Evolutionary conservation across 1,139 yeast genomes (phyloP).

Genomic region (Sugiyamaella novakii): DNA sequence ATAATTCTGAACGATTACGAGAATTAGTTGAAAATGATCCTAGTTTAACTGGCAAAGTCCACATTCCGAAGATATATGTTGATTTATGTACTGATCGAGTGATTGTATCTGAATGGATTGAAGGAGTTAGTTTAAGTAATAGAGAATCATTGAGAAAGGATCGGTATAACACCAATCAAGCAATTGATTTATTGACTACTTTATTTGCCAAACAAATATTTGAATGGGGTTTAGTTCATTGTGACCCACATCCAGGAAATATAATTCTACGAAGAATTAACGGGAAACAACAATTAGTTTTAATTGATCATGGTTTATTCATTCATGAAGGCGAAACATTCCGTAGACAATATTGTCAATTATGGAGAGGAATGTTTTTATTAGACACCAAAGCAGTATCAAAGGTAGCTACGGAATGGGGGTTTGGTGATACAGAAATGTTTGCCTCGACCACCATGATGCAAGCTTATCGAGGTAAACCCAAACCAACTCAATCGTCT

Average conservation of each 20-base stretch:
- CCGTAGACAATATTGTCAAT: conserved; percentile 55
- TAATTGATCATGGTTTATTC: conserved; percentile 76
- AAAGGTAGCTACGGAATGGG: conserved; percentile 62
- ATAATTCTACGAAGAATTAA: conserved; percentile 53
- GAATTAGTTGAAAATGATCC: conserved; percentile 43
- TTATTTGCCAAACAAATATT: conserved; percentile 71
- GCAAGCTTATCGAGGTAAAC: conserved; percentile 46
- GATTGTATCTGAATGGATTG: conserved; percentile 73
- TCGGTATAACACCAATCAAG: conserved; percentile 48
- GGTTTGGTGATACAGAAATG: conserved; percentile 66
- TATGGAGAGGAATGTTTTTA: conserved; percentile 67
- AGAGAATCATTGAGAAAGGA: conserved; percentile 47
- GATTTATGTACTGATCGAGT: conserved; percentile 54
- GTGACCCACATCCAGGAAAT: conserved; percentile 87
- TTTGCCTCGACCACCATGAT: conserved; percentile 62
- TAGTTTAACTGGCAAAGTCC: conserved; percentile 43
- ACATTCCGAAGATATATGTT: conserved; percentile 57
- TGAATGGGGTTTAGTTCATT: conserved; percentile 73
- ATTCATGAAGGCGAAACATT: conserved; percentile 56
- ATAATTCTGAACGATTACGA: conserved; percentile 50
- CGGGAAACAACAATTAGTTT: conserved; percentile 57
- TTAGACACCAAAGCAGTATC: conserved; percentile 54
- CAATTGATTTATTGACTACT: conserved; percentile 57
- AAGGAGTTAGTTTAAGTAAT: conserved; percentile 60
- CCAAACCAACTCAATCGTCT: background rate